phyloP scores from a whole-genome alignment of 2,329 filamentous ascomycete species.

The Cytospora paraplurivora region DNA sequence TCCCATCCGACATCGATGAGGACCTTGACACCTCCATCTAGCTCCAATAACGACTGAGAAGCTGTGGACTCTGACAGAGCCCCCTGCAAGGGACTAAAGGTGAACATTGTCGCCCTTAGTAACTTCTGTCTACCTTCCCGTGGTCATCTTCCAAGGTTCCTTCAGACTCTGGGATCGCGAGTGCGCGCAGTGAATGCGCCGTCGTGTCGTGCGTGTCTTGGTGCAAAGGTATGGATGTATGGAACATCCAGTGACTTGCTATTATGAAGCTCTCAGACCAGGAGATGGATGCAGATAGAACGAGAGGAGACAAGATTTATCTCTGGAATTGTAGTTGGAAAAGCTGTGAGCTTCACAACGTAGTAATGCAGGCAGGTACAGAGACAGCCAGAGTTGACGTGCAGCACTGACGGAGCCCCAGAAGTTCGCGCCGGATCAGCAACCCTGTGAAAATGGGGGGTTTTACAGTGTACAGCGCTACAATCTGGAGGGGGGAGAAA shows the following conservation, averaged over 20 bases:
- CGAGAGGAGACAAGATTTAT: background rate
- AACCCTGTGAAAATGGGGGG: conserved; percentile 9
- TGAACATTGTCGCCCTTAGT: conserved; percentile 72
- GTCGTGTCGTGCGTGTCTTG: background rate
- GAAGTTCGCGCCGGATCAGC: conserved; percentile 2
- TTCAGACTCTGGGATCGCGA: background rate
- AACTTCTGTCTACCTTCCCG: conserved; percentile 13
- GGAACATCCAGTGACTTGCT: background rate
- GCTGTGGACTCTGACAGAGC: conserved; percentile 85
- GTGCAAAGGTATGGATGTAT: background rate
- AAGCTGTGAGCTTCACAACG: background rate
- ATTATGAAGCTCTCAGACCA: background rate
- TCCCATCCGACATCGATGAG: conserved; percentile 97
- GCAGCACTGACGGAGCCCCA: conserved; percentile 4
- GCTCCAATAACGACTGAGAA: conserved; percentile 92
- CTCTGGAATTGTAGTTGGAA: background rate
- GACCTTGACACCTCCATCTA: conserved; percentile 95
- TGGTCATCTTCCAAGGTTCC: conserved; percentile 26
- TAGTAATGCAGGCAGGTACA: background rate
- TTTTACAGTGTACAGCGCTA: too few species aligned
- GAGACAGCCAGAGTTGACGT: conserved; percentile 14
- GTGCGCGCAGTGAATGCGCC: conserved; percentile 1
- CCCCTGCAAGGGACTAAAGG: conserved; percentile 88
- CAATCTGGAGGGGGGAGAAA: too few species aligned
- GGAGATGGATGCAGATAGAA: background rate